Conservation (phyloP, 176 grass and related monocot genomes). For the Musa beccarii region DNA sequence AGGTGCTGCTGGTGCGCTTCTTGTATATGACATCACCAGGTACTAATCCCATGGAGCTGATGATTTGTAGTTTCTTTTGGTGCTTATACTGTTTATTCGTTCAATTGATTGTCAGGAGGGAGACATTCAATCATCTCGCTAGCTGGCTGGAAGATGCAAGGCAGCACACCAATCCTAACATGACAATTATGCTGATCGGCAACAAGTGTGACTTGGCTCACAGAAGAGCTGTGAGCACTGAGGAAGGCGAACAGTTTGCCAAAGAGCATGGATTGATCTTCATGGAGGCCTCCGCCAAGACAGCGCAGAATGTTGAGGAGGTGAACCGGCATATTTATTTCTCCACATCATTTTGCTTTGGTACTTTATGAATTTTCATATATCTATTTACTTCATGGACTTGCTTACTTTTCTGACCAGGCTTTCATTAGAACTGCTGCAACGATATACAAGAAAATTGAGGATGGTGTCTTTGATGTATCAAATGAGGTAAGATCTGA, state of each 20-base stretch:
- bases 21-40: slow-evolving; percentile 56
- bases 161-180: slow-evolving; percentile 38
- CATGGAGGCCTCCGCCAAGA: slow-evolving; percentile 52
- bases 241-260: slow-evolving; percentile 3
- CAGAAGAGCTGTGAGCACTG: too few species aligned
- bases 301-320: slow-evolving; percentile 49
- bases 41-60: slow-evolving; percentile 2
- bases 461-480: slow-evolving; percentile 22
- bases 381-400: too few species aligned
- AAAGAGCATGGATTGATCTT: slow-evolving; percentile 44
- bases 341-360: not conserved
- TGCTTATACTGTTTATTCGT: not conserved
- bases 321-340: slow-evolving; percentile 7
- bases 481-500: slow-evolving; percentile 31
- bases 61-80: not conserved
- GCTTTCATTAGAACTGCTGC: slow-evolving; percentile 30
- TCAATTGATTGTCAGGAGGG: slow-evolving; percentile 22
- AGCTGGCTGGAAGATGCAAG: slow-evolving; percentile 35
- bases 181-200: too few species aligned
- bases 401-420: slow-evolving; percentile 2
- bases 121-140: too few species aligned
- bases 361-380: not conserved
- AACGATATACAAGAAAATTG: too few species aligned
- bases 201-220: too few species aligned
- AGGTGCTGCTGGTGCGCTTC: slow-evolving; percentile 8